Evolutionary conservation across 2,329 filamentous ascomycete species (phyloP).

Genomic region (Curvularia sp.): DNA sequence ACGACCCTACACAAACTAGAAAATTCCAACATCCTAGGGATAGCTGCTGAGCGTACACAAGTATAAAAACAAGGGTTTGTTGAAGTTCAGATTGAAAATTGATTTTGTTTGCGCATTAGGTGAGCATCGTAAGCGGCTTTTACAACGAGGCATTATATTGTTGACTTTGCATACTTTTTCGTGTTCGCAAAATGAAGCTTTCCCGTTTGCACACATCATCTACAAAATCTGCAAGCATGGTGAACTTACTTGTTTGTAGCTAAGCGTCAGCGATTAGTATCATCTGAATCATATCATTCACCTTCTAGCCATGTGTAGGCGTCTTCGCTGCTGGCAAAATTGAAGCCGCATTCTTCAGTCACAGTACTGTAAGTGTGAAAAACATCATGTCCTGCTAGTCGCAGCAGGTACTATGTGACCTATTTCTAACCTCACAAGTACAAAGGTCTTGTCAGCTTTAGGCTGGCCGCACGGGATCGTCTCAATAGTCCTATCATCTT

Average conservation of each 20-base stretch:
- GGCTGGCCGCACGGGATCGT: not conserved
- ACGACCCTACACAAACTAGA: too few species aligned
- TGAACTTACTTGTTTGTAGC: not conserved
- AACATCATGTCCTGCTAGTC: not conserved
- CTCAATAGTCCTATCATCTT: constrained; percentile 2
- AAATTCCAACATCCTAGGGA: too few species aligned
- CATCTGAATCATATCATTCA: not conserved
- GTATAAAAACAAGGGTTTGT: too few species aligned
- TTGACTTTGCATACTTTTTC: not conserved
- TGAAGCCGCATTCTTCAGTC: not conserved
- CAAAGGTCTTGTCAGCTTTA: not conserved
- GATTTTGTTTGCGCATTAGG: not conserved
- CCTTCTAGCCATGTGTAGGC: not conserved
- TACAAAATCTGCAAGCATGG: not conserved
- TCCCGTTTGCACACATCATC: not conserved
- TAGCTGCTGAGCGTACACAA: too few species aligned
- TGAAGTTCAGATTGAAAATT: not conserved
- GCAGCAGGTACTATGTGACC: not conserved
- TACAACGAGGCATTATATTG: not conserved
- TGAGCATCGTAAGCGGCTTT: not conserved
- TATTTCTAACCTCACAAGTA: constrained; percentile 1
- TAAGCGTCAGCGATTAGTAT: not conserved
- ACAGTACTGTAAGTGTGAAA: not conserved
- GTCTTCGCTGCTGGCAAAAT: not conserved
- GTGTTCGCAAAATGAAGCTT: too few species aligned